phyloP scores from a whole-genome alignment of 176 grass and related monocot genomes.

The Avena insularis region DNA sequence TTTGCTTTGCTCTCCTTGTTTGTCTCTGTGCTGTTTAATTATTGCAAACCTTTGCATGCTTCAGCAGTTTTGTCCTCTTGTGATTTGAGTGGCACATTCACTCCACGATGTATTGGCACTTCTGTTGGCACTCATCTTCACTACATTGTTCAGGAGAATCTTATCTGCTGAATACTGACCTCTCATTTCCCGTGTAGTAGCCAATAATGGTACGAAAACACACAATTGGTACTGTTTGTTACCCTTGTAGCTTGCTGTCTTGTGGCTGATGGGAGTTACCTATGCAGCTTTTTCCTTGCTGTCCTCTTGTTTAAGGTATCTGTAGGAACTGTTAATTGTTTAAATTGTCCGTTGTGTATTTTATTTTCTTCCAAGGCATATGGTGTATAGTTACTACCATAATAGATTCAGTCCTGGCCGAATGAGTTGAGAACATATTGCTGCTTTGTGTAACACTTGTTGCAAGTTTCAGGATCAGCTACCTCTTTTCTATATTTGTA shows the following conservation, averaged over 20 bases:
- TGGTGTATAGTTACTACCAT: neutral
- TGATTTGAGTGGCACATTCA: conserved; percentile 25
- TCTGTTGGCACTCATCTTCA: neutral
- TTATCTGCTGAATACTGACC: conserved; percentile 31
- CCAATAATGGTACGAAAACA: conserved; percentile 10
- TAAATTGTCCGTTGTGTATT: too few relatives aligned
- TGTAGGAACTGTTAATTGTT: neutral
- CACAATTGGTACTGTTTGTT: neutral
- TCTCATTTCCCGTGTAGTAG: conserved; percentile 7
- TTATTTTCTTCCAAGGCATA: too few relatives aligned
- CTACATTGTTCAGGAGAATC: neutral
- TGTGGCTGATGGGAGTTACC: conserved; percentile 11
- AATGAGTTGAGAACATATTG: neutral
- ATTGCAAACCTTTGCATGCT: neutral
- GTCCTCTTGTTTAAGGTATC: neutral
- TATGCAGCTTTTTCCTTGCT: neutral
- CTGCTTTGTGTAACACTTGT: neutral
- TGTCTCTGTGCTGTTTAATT: conserved; percentile 16
- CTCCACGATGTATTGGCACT: neutral
- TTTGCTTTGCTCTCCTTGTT: neutral
- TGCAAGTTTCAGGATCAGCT: neutral
- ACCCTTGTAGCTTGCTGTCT: conserved; percentile 18
- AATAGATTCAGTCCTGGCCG: neutral
- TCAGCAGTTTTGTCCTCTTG: conserved; percentile 22
- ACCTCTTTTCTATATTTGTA: neutral